Conservation (phyloP, 208 protist species). For the Porcisia hertigi region DNA sequence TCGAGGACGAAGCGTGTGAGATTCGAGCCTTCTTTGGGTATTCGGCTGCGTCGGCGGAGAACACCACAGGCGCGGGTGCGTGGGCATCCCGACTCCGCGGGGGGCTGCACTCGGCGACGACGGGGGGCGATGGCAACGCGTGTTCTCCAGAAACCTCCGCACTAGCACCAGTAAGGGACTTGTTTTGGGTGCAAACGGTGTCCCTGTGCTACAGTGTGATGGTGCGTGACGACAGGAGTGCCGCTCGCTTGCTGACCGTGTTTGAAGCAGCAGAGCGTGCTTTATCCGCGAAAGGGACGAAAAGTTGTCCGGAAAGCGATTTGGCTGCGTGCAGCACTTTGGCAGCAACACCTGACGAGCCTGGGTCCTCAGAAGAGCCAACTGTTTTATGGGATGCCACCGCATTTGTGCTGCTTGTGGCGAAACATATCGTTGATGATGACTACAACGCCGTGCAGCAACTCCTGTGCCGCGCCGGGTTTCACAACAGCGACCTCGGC, state of each 20-base stretch:
- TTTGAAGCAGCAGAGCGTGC: background rate
- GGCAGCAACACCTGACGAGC: background rate
- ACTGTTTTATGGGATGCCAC: background rate
- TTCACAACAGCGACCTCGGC: background rate
- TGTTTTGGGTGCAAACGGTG: slow-evolving; percentile 26
- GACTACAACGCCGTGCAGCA: slow-evolving; percentile 16
- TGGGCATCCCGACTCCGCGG: background rate
- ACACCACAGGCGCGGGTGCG: background rate
- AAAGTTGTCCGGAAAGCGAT: no score
- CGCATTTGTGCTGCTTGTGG: slow-evolving; percentile 7
- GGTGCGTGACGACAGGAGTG: slow-evolving; percentile 9
- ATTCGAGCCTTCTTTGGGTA: slow-evolving; percentile 13
- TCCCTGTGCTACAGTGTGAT: slow-evolving; percentile 27
- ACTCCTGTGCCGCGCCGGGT: slow-evolving; percentile 8
- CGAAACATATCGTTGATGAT: slow-evolving; percentile 7
- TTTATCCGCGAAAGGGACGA: background rate
- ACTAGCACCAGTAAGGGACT: background rate
- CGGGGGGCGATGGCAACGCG: background rate
- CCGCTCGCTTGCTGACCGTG: slow-evolving; percentile 2
- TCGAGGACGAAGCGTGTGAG: slow-evolving; percentile 3
- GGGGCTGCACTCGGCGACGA: no score
- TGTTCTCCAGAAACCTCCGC: background rate
- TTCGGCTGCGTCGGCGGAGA: background rate
- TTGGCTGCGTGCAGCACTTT: no score
- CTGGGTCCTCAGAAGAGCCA: no score